Conservation (phyloP, 257 asterid genomes). For the Nicotiana tomentosiformis region DNA sequence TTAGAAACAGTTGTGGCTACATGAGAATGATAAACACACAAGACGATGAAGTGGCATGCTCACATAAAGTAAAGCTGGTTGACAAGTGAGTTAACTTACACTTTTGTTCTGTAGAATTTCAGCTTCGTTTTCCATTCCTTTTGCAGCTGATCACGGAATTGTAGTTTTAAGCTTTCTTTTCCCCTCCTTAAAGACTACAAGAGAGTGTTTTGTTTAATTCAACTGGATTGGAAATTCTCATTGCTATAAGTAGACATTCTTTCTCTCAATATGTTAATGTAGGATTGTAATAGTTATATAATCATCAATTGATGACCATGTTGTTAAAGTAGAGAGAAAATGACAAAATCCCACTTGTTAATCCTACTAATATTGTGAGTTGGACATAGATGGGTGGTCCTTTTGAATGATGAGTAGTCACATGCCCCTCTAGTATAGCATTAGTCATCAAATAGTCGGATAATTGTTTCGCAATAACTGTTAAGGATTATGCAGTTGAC, state of each 20-base stretch:
- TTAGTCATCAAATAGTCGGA: neutral
- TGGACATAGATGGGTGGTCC: slow-evolving; percentile 3
- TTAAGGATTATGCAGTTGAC: neutral
- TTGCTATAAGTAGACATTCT: neutral
- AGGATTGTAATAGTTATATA: slow-evolving; percentile 1
- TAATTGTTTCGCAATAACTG: neutral
- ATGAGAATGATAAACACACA: neutral
- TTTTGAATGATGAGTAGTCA: slow-evolving; percentile 7
- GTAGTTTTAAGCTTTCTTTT: neutral
- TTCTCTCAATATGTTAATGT: neutral
- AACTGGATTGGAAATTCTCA: neutral
- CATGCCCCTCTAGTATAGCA: slow-evolving; percentile 9
- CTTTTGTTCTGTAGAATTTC: neutral
- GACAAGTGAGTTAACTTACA: neutral
- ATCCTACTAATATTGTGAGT: slow-evolving; percentile 8
- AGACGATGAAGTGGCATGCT: neutral
- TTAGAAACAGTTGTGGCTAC: neutral
- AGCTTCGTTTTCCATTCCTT: neutral
- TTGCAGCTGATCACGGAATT: neutral
- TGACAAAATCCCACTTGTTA: slow-evolving; percentile 3
- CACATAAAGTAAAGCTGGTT: neutral
- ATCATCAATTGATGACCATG: neutral
- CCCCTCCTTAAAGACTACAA: neutral
- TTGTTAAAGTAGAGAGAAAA: slow-evolving; percentile 1
- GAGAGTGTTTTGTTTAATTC: neutral